Percentiles rank a stretch among this genome's conserved stretches.
Conservation (phyloP, 129 eudicot species). For the Mikania micrantha region DNA sequence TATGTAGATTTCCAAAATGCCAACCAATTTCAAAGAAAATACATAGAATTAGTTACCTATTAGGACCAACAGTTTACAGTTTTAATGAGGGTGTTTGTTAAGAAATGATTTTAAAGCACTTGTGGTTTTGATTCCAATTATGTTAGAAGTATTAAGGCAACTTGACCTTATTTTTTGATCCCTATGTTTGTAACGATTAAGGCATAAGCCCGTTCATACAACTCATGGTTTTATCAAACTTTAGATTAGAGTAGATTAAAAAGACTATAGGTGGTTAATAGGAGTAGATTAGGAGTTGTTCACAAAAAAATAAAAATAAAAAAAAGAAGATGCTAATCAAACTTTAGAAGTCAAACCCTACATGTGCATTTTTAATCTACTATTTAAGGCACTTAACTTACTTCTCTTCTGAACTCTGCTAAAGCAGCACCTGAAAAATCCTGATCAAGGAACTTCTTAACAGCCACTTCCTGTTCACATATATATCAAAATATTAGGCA, state of each 20-base stretch:
- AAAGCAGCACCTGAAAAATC: slow-evolving; percentile 99
- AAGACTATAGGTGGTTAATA: too few relatives aligned
- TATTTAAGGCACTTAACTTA: slow-evolving; percentile 24
- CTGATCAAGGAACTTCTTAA: slow-evolving; percentile 97
- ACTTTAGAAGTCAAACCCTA: background rate
- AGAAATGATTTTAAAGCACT: background rate
- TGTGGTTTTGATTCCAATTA: background rate
- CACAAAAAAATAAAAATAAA: too few relatives aligned
- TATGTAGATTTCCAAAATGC: background rate
- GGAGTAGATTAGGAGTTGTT: too few relatives aligned
- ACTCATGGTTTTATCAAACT: background rate
- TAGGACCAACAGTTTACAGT: background rate
- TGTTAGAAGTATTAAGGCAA: background rate
- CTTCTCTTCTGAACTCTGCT: slow-evolving; percentile 97
- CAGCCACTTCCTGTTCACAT: slow-evolving; percentile 86
- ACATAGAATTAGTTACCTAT: background rate
- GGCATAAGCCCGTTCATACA: background rate
- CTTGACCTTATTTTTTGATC: background rate
- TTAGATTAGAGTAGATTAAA: too few relatives aligned
- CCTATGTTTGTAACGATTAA: background rate
- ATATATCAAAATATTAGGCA: slow-evolving; percentile 18
- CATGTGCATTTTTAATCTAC: background rate
- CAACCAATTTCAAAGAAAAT: background rate
- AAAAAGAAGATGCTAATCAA: background rate
- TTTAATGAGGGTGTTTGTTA: background rate